Conservation (phyloP, 2,329 filamentous ascomycete species). For the Stemphylium beticola region DNA sequence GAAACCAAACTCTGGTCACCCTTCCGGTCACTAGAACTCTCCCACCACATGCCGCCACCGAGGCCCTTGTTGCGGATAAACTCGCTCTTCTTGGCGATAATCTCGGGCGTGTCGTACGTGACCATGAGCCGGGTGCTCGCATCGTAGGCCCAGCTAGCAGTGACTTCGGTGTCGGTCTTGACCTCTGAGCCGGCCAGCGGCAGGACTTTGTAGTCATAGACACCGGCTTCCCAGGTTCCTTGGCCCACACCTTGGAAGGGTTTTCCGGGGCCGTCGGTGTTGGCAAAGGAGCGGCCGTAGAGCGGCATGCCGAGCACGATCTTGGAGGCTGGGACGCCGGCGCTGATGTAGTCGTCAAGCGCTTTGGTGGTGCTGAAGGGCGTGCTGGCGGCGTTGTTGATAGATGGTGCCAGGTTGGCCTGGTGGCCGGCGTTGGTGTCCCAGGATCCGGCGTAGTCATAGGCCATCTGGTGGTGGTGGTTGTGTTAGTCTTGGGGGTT, state of each 20-base stretch:
- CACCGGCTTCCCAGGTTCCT: conserved; percentile 45
- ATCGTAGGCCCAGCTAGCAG: conserved; percentile 45
- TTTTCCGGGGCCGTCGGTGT: conserved; percentile 44
- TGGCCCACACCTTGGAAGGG: conserved; percentile 39
- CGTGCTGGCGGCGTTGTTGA: conserved; percentile 36
- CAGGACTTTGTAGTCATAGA: conserved; percentile 48
- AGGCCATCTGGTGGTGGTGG: conserved; percentile 68
- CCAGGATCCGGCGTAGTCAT: conserved; percentile 67
- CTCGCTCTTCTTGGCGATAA: conserved; percentile 37
- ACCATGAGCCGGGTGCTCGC: conserved; percentile 31
- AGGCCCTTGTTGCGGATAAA: conserved; percentile 36
- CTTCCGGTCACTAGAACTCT: conserved; percentile 42
- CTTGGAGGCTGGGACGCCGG: conserved; percentile 42
- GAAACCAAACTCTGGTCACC: conserved; percentile 40
- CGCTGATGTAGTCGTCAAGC: conserved; percentile 39
- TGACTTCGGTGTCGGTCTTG: conserved; percentile 25
- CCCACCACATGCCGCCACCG: conserved; percentile 51
- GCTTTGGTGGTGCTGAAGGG: conserved; percentile 44
- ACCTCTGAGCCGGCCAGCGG: conserved; percentile 35
- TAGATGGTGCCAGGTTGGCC: conserved; percentile 39
- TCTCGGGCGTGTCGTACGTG: conserved; percentile 43
- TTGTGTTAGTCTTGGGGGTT: background rate
- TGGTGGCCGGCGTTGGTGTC: conserved; percentile 42
- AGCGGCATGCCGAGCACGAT: conserved; percentile 48
- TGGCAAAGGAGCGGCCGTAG: conserved; percentile 45